Evolutionary conservation across 768 basidiomycete genomes (phyloP), one percentile per base, ranked within the genome.

Genomic region (Pulveroboletus sp.): DNA sequence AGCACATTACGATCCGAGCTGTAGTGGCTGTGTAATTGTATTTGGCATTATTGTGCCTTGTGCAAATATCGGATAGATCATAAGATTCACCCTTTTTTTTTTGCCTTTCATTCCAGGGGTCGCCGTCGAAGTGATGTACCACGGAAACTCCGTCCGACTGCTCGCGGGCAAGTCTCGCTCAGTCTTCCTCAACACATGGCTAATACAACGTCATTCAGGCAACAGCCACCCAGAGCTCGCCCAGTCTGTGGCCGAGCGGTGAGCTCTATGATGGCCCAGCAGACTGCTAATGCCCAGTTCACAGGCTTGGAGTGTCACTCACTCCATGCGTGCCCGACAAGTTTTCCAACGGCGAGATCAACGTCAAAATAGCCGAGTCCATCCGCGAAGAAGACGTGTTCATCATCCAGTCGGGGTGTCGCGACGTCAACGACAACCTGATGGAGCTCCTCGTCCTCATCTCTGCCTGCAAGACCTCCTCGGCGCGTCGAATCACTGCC

Each of bases 371-470:
- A 58, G 79, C 84, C 45, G 94, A 97, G 73, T 93, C 90, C 49
- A 86, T 99, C 39, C 86, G 96, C 40, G 95, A 98, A 70, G 93
- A 93, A 71, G 96, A 99, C 69, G 93, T 97, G 26, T 99, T 97
- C 76, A 96, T 99, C 76, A 81, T 99, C 68, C 96, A 99, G 73
- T 86, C 89, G 13, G 86, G 87, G 28, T 89, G 82, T 71, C 73
- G 75, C 67, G 92, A 93, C 62, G 92, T 93, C 66, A 95, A 96
- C 69, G 94, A 96, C 72, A 86, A 92, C 69, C 76, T 98, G 57
- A 95, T 99, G 93, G 96, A 99, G 68, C 90, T 99, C 56, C 88
- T 98, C 67, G 91, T 99, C 66, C 85, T 99, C 73, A 93, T 96
- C 61, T 97, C 95, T 49, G 94, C 95, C 1, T 97, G 95, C 78